Evolutionary conservation across 23 red algal species (phyloP).

Genomic region (Gracilaria gracilis): DNA sequence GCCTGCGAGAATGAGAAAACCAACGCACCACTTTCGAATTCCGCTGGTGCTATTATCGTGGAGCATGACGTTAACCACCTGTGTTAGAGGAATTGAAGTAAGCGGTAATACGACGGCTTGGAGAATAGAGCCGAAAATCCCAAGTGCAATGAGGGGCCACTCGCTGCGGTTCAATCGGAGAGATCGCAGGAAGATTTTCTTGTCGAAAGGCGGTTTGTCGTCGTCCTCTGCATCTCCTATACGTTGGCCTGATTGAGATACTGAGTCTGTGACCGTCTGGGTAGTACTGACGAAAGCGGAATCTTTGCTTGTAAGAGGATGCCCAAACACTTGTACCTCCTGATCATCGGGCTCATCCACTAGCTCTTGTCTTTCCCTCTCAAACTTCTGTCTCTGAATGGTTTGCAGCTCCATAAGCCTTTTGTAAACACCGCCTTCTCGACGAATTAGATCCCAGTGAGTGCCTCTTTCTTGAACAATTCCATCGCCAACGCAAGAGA

Average conservation of each 20-base stretch:
- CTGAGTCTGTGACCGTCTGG: neutral
- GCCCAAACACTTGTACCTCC: neutral
- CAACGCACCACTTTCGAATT: slow-evolving; percentile 33
- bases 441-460: slow-evolving; percentile 14
- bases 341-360: neutral
- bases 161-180: slow-evolving; percentile 29
- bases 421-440: slow-evolving; percentile 19
- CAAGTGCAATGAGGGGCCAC: slow-evolving; percentile 47
- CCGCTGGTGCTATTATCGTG: slow-evolving; percentile 32
- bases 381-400: slow-evolving; percentile 38
- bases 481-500: slow-evolving; percentile 18
- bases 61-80: slow-evolving; percentile 33
- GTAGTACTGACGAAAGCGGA: neutral
- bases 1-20: slow-evolving; percentile 46
- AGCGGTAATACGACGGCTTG: slow-evolving; percentile 44
- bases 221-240: slow-evolving; percentile 1
- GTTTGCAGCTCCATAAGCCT: slow-evolving; percentile 25
- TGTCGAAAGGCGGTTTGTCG: slow-evolving; percentile 16
- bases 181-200: slow-evolving; percentile 31
- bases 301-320: neutral
- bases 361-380: neutral
- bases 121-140: slow-evolving; percentile 26
- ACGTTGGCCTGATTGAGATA: neutral
- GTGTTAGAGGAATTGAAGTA: slow-evolving; percentile 39
- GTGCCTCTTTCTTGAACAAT: slow-evolving; percentile 15